phyloP scores from a whole-genome alignment of 2,329 filamentous ascomycete species.

The Blastomyces parvus region DNA sequence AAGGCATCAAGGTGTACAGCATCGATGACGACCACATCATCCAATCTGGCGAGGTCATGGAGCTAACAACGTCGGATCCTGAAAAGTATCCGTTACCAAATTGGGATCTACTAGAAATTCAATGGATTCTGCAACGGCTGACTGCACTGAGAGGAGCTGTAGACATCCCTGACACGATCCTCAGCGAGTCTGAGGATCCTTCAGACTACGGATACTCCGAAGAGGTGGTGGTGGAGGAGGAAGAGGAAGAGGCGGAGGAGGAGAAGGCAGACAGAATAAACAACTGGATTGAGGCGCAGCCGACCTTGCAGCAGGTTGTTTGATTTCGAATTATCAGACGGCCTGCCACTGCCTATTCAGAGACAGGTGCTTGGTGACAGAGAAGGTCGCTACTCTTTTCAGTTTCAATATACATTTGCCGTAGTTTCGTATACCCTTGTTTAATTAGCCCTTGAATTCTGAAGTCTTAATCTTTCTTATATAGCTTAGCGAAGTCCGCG shows the following conservation, averaged over 20 bases:
- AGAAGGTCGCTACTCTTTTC: too few species aligned
- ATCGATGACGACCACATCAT: background rate
- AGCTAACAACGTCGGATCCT: background rate
- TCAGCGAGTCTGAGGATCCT: background rate
- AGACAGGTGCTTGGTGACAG: too few species aligned
- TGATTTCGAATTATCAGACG: too few species aligned
- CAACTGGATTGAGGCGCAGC: conserved; percentile 1
- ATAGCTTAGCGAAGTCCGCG: too few species aligned
- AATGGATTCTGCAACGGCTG: conserved; percentile 3
- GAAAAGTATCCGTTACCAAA: background rate
- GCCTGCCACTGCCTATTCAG: too few species aligned
- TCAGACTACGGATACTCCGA: background rate
- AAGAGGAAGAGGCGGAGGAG: too few species aligned
- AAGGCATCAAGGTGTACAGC: background rate
- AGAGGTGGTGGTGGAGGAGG: background rate
- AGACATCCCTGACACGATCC: background rate
- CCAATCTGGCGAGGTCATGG: conserved; percentile 1
- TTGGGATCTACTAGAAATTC: conserved; percentile 1
- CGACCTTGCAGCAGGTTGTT: too few species aligned
- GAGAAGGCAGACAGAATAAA: background rate
- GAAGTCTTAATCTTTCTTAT: too few species aligned
- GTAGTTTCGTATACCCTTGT: too few species aligned
- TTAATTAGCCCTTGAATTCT: too few species aligned
- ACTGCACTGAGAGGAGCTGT: background rate
- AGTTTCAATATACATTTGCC: too few species aligned